phyloP scores from a whole-genome alignment of 2,329 filamentous ascomycete species.

The Phaeomoniella chlamydospora region DNA sequence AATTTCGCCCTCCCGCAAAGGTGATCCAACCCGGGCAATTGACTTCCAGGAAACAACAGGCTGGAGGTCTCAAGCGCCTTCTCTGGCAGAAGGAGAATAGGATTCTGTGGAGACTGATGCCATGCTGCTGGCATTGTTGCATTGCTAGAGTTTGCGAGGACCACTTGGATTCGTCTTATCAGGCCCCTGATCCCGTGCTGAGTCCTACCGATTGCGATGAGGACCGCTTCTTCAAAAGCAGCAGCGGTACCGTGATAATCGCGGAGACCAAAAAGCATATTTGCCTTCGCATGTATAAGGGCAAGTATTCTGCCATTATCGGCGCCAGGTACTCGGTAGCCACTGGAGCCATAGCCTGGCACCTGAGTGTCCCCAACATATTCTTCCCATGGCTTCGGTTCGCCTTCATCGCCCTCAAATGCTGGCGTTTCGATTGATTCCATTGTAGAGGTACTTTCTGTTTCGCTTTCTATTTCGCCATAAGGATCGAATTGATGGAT shows the following conservation, averaged over 20 bases:
- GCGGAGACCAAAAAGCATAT: slow-evolving; percentile 85
- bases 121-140: slow-evolving; percentile 17
- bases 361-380: slow-evolving; percentile 16
- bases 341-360: slow-evolving; percentile 57
- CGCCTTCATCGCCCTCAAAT: slow-evolving; percentile 39
- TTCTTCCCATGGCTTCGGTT: slow-evolving; percentile 13
- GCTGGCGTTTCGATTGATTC: slow-evolving; percentile 40
- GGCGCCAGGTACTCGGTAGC: slow-evolving; percentile 67
- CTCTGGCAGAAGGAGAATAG: slow-evolving; percentile 69
- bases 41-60: slow-evolving; percentile 65
- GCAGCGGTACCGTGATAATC: slow-evolving; percentile 67
- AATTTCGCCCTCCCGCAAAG: slow-evolving; percentile 60
- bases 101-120: slow-evolving; percentile 25
- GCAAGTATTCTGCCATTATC: slow-evolving; percentile 90
- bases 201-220: slow-evolving; percentile 66
- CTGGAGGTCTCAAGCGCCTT: slow-evolving; percentile 69
- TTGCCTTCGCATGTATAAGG: slow-evolving; percentile 95
- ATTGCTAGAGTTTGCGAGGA: slow-evolving; percentile 39
- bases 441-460: slow-evolving; percentile 34
- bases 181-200: slow-evolving; percentile 60
- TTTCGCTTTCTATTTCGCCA: slow-evolving; percentile 46
- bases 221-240: slow-evolving; percentile 87
- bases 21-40: slow-evolving; percentile 65
- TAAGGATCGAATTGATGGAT: slow-evolving; percentile 36
- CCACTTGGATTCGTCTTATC: slow-evolving; percentile 61